Percentiles rank a stretch among this genome's conserved stretches.
Evolutionary conservation across 768 basidiomycete species (phyloP).

Genomic region (Lactifluus subvellereus): DNA sequence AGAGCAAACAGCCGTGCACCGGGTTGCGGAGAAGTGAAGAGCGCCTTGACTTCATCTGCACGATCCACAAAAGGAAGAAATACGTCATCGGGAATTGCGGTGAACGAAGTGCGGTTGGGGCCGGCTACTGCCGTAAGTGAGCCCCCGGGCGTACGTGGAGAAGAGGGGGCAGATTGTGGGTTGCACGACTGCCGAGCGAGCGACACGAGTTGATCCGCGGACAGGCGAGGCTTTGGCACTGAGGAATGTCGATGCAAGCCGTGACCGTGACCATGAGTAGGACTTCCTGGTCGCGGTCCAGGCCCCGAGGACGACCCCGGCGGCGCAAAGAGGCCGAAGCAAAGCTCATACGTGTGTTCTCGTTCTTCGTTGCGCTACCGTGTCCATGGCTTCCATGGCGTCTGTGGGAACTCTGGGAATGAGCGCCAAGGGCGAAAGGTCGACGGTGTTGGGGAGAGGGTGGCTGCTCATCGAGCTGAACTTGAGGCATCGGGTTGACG

Average conservation of each 20-base stretch:
- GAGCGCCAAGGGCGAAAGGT: constrained; percentile 26
- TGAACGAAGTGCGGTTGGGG: constrained; percentile 52
- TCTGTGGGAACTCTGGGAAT: constrained; percentile 27
- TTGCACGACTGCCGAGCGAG: constrained; percentile 59
- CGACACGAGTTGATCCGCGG: constrained; percentile 70
- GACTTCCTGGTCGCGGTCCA: constrained; percentile 26
- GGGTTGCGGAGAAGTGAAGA: constrained; percentile 54
- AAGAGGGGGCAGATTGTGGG: constrained; percentile 33
- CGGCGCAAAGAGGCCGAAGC: constrained; percentile 59
- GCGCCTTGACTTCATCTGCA: constrained; percentile 61
- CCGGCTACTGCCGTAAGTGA: constrained; percentile 19
- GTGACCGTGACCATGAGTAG: constrained; percentile 26
- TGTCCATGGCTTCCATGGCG: constrained; percentile 32
- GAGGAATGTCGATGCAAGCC: constrained; percentile 42
- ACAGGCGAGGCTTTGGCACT: constrained; percentile 37
- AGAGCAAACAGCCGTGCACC: constrained; percentile 68
- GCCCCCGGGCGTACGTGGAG: constrained; percentile 25
- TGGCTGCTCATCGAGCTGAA: constrained; percentile 35
- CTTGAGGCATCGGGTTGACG: constrained; percentile 36
- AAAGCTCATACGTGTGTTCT: constrained; percentile 46
- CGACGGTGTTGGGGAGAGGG: constrained; percentile 30
- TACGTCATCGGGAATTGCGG: constrained; percentile 67
- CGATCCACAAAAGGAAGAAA: constrained; percentile 86
- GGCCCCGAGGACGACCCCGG: constrained; percentile 26
- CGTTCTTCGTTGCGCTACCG: constrained; percentile 26